phyloP scores from a whole-genome alignment of 352 stramenopile species.

The Pythium aristosporum region DNA sequence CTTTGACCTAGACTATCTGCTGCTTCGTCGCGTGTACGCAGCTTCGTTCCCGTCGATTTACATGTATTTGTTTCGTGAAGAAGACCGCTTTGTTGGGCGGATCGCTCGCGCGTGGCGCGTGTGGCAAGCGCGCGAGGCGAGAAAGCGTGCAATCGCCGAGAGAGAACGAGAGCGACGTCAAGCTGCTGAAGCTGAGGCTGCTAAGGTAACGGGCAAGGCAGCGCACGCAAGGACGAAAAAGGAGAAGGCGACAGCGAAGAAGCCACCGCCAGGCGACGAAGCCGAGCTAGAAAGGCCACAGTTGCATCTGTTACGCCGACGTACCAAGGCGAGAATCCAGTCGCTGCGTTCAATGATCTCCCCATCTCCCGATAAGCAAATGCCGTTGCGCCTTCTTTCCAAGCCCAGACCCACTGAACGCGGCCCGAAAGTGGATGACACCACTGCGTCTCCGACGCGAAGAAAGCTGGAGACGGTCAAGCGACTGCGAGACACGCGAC shows the following conservation, averaged over 20 bases:
- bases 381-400: neutral
- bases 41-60: conserved; percentile 16
- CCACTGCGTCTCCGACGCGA: conserved; percentile 11
- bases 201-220: neutral
- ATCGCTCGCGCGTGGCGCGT: conserved; percentile 19
- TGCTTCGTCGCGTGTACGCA: conserved; percentile 11
- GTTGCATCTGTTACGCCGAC: conserved; percentile 2
- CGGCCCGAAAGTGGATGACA: neutral
- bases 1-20: conserved; percentile 15
- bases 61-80: conserved; percentile 13
- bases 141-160: conserved; percentile 4
- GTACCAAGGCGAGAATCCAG: conserved; percentile 20
- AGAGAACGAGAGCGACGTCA: conserved; percentile 6
- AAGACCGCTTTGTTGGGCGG: conserved; percentile 18
- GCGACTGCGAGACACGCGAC: neutral
- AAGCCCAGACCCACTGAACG: neutral
- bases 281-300: neutral
- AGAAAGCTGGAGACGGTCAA: conserved; percentile 25
- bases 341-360: neutral
- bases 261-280: neutral
- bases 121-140: conserved; percentile 4
- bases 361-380: neutral
- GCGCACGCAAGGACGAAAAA: conserved; percentile 12
- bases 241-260: neutral
- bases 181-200: neutral